These are phyloP conservation scores for Lachnellula occidentalis DNA, from an alignment of 2,329 filamentous ascomycete genomes.

Conservation along the genomic window DNA sequence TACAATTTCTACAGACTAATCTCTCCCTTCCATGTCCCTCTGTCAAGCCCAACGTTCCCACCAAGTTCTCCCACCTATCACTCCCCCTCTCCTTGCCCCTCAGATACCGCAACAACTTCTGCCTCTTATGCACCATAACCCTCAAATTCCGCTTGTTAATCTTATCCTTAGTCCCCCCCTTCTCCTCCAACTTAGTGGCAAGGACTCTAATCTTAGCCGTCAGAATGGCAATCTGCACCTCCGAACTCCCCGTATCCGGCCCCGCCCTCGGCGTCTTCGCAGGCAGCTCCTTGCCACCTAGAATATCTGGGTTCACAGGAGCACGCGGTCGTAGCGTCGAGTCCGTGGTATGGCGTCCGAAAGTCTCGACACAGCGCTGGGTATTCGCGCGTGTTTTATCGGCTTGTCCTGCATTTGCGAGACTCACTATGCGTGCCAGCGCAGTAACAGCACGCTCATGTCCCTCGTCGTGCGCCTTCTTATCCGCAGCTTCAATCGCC, in stretches of 20 bases:
- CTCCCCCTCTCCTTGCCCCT: conserved; percentile 86
- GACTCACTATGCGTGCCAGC: conserved; percentile 69
- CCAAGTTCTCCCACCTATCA: conserved; percentile 80
- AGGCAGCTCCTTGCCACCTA: conserved; percentile 15
- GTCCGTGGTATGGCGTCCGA: conserved; percentile 90
- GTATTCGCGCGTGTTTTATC: conserved; percentile 80
- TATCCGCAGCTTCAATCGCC: conserved; percentile 31
- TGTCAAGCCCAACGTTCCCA: conserved; percentile 77
- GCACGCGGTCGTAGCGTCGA: conserved; percentile 47
- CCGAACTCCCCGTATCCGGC: conserved; percentile 87
- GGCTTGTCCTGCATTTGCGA: conserved; percentile 72
- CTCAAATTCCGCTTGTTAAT: conserved; percentile 89
- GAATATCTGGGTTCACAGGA: conserved; percentile 14
- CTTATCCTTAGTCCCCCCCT: conserved; percentile 76
- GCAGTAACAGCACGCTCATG: conserved; percentile 70
- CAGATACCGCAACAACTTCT: conserved; percentile 84
- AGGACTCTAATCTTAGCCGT: conserved; percentile 88
- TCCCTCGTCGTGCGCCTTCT: conserved; percentile 42
- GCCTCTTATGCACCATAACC: conserved; percentile 78
- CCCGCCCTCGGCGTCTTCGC: conserved; percentile 64
- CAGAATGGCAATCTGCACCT: conserved; percentile 96
- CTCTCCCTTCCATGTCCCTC: conserved; percentile 85
- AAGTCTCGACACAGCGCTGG: conserved; percentile 75
- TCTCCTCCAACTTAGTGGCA: conserved; percentile 62
- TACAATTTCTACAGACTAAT: conserved; percentile 59